A percentile compares a stretch with the other conserved stretches of the same genome.
phyloP scores from a whole-genome alignment of 192 early-diverging fungal genomes.

The Chytriomyces hyalinus region DNA sequence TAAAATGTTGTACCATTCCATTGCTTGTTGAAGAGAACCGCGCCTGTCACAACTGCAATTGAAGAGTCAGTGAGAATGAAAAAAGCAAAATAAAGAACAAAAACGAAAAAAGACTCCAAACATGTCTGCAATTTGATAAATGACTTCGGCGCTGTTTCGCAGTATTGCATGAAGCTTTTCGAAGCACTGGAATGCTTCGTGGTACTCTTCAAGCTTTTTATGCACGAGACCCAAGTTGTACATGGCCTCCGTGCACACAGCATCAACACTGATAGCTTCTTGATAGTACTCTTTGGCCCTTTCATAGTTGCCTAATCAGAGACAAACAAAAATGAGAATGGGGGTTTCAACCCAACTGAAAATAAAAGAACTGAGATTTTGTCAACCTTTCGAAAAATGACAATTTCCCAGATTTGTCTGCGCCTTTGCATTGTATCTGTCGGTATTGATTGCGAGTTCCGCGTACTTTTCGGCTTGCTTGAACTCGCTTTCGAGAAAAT shows the following conservation, averaged over 20 bases:
- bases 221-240: conserved; percentile 61
- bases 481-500: conserved; percentile 62
- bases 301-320: conserved; percentile 38
- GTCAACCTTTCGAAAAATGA: conserved; percentile 40
- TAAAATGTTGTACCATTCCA: conserved; percentile 69
- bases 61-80: not conserved
- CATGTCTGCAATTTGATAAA: conserved; percentile 68
- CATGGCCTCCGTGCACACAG: conserved; percentile 65
- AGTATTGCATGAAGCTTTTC: conserved; percentile 65
- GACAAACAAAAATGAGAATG: not conserved
- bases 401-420: conserved; percentile 62
- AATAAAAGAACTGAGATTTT: not conserved
- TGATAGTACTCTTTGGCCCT: conserved; percentile 60
- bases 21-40: conserved; percentile 53
- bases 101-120: conserved; percentile 29
- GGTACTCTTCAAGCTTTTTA: conserved; percentile 48
- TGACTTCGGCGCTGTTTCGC: conserved; percentile 61
- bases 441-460: conserved; percentile 56
- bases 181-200: conserved; percentile 57
- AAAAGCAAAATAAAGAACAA: not conserved
- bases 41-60: conserved; percentile 54
- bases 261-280: conserved; percentile 61
- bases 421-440: conserved; percentile 67
- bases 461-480: conserved; percentile 62
- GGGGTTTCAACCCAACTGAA: not conserved